Base-by-base conservation (phyloP, 2,329 filamentous ascomycete species). In the Cercospora sp. region DNA sequence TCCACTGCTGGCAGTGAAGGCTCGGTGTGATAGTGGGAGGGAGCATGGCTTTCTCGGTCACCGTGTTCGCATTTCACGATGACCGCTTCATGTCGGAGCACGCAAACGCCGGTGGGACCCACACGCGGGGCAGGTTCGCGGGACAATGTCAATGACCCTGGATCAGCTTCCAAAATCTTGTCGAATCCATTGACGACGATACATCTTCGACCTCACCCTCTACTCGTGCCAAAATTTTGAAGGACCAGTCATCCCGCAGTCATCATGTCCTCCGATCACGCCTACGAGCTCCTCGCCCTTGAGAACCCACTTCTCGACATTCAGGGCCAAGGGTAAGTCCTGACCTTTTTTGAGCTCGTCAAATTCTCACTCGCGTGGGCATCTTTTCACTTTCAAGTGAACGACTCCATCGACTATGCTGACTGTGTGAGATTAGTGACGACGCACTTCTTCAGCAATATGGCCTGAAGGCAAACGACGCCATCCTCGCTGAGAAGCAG, bases 291-390 rank as follows among this genome's bases (percentile, higher is more conserved):
- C 77, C 87, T 98, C 78, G 95, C 91, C 83, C 84, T 99, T 77
- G 95, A 97, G 90, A 99, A 99, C 83, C 95, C 95, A 81, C 90
- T 99, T 76, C 91, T 99, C 77, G 94, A 99, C 80, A 99, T 99
- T 81, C 94, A 97, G 84, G 95, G 91, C 76, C 81, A 85, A 76
- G 88, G 87, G 88, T 89, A 82, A 71, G 84, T 79, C 62, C 18
- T 51, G 10, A 23, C 45, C 45, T 51, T 51, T 51, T 51, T 23
- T 48, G 18, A 51, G 45, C 45, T 51, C 45, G 5, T 12, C 18
- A 51, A 51, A 51, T 51, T 51, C 45, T 51, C 45, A 51, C 45
- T 23, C 45, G 12, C 0, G 2, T 13, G 45, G 45, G 10, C 18
- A 51, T 23, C 45, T 13, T 5, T 16, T 26, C 3, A 1, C 10